Conservation (phyloP, 2,329 filamentous ascomycete species). For the Trichophyton benhamiae region DNA sequence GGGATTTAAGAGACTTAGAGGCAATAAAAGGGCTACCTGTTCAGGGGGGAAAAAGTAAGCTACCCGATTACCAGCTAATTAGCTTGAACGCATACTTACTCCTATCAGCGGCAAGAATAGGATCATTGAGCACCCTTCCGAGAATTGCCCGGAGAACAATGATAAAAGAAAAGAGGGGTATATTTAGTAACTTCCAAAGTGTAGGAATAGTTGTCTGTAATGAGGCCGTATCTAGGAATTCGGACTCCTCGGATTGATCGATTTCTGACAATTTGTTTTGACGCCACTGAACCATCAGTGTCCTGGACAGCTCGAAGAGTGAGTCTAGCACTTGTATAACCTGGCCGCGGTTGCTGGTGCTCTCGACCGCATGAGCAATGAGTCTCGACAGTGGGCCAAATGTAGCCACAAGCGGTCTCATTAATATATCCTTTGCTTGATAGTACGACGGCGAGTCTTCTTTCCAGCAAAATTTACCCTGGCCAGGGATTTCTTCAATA, state of each 20-base stretch:
- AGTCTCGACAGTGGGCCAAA: constrained; percentile 52
- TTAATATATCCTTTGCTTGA: constrained; percentile 44
- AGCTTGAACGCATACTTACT: constrained; percentile 26
- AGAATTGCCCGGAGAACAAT: constrained; percentile 64
- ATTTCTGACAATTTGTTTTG: constrained; percentile 61
- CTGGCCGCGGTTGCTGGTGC: constrained; percentile 36
- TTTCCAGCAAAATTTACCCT: constrained; percentile 54
- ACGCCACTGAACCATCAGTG: constrained; percentile 59
- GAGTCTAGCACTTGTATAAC: constrained; percentile 42
- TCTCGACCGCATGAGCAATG: constrained; percentile 50
- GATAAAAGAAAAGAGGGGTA: constrained; percentile 62
- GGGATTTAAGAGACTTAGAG: constrained; percentile 56
- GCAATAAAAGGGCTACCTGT: constrained; percentile 53
- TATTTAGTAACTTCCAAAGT: constrained; percentile 64
- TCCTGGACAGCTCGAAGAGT: constrained; percentile 54
- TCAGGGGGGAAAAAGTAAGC: constrained; percentile 7
- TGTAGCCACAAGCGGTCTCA: constrained; percentile 46
- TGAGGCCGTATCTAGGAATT: constrained; percentile 53
- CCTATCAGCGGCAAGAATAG: constrained; percentile 40
- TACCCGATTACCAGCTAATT: not conserved
- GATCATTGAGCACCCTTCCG: constrained; percentile 50
- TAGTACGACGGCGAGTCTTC: constrained; percentile 44
- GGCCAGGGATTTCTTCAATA: constrained; percentile 41
- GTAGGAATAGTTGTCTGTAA: constrained; percentile 53
- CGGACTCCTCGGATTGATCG: constrained; percentile 53